These are phyloP conservation scores for Gentiana dahurica DNA, from an alignment of 257 asterid species.

Conservation along the genomic window DNA sequence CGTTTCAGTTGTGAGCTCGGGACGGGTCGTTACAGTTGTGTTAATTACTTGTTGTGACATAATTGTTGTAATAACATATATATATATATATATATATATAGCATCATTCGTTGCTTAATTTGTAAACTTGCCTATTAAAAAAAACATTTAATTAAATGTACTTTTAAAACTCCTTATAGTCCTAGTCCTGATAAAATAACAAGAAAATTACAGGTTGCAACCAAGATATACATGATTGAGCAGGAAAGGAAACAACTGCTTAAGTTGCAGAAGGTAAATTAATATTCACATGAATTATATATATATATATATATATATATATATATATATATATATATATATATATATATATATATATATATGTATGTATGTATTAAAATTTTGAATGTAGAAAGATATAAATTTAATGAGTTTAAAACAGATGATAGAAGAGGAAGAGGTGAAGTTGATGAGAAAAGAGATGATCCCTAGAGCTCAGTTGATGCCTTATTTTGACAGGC, in stretches of 20 bases:
- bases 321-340: too few species aligned
- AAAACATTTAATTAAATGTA: too few species aligned
- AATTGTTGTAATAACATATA: neutral
- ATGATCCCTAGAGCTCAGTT: constrained; percentile 81
- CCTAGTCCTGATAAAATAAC: too few species aligned
- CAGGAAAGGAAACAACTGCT: constrained; percentile 53
- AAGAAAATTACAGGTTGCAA: constrained; percentile 31
- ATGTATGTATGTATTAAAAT: too few species aligned
- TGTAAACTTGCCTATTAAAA: too few species aligned
- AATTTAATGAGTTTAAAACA: constrained; percentile 8
- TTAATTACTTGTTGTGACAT: neutral
- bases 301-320: too few species aligned
- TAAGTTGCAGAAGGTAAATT: constrained; percentile 56
- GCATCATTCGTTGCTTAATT: too few species aligned
- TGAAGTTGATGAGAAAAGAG: constrained; percentile 52
- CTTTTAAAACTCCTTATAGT: too few species aligned
- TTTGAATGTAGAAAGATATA: neutral
- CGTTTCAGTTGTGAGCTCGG: too few species aligned
- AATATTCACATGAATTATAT: neutral
- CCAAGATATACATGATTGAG: constrained; percentile 44
- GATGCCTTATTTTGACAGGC: constrained; percentile 70
- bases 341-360: too few species aligned
- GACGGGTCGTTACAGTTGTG: too few species aligned
- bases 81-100: too few species aligned
- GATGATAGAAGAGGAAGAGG: constrained; percentile 76